Evolutionary conservation across 176 grass and related monocot species (phyloP).

Genomic region (Elaeis guineensis): DNA sequence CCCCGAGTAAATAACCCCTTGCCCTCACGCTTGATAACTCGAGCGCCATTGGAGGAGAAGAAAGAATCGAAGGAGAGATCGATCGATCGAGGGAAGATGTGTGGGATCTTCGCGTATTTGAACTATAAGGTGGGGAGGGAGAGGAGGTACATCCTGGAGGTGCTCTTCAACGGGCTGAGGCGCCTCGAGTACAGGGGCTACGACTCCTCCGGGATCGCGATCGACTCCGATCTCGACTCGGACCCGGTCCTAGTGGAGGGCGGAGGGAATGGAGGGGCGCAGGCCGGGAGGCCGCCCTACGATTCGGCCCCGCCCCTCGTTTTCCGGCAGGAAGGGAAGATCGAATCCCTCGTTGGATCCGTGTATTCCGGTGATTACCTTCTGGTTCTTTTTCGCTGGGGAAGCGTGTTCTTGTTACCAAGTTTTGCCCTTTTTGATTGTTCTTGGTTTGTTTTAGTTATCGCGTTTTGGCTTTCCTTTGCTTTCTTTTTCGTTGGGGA

Average conservation of each 20-base stretch:
- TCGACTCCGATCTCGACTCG: slow-evolving; percentile 30
- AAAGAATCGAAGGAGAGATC: too few relatives aligned
- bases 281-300: slow-evolving; percentile 10
- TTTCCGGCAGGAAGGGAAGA: slow-evolving; percentile 97
- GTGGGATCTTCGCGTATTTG: slow-evolving; percentile 47
- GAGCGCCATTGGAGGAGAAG: too few relatives aligned
- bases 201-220: slow-evolving; percentile 56
- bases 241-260: neutral
- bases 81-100: slow-evolving; percentile 20
- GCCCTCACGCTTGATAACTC: too few relatives aligned
- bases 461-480: too few relatives aligned
- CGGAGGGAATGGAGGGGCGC: neutral
- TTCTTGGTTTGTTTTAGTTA: too few relatives aligned
- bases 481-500: too few relatives aligned
- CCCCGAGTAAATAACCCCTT: too few relatives aligned
- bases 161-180: slow-evolving; percentile 72
- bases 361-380: slow-evolving; percentile 63
- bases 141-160: slow-evolving; percentile 72
- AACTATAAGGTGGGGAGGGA: slow-evolving; percentile 67
- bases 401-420: too few relatives aligned
- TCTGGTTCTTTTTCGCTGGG: neutral
- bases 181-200: slow-evolving; percentile 85
- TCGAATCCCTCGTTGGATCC: slow-evolving; percentile 83
- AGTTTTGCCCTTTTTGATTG: too few relatives aligned
- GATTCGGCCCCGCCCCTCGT: slow-evolving; percentile 41